A percentile compares a stretch with the other conserved stretches of the same genome.
Evolutionary conservation across 805 yeast genomes (phyloP).

Genomic region (Metschnikowia borealis): DNA sequence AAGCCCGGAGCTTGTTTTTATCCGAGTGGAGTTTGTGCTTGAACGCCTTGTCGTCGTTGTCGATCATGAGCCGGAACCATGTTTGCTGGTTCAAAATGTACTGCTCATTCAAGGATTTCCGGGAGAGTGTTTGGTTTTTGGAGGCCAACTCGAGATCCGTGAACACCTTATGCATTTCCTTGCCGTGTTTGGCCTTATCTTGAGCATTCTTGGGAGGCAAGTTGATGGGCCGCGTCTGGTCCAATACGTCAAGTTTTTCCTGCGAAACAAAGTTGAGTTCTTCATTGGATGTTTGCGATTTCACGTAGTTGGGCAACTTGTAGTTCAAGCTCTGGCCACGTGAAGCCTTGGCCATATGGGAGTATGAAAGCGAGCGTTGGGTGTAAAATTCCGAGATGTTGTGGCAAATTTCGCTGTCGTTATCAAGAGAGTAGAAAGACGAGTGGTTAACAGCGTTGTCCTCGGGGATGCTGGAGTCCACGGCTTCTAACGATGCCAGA

Average conservation of each 20-base stretch:
- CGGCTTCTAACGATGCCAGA: background rate
- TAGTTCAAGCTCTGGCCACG: conserved; percentile 33
- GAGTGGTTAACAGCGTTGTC: conserved; percentile 11
- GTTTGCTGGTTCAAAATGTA: conserved; percentile 22
- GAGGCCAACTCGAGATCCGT: conserved; percentile 34
- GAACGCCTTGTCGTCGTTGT: conserved; percentile 22
- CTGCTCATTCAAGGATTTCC: conserved; percentile 19
- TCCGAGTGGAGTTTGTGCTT: conserved; percentile 24
- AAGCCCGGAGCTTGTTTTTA: conserved; percentile 28
- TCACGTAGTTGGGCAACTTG: conserved; percentile 36
- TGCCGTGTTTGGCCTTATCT: conserved; percentile 55
- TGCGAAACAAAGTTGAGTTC: conserved; percentile 46
- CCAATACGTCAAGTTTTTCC: conserved; percentile 51
- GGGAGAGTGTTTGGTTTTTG: conserved; percentile 20
- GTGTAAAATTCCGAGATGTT: conserved; percentile 36
- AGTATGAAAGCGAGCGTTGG: conserved; percentile 32
- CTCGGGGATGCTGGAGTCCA: conserved; percentile 7
- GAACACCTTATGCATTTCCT: conserved; percentile 47
- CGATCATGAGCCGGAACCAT: conserved; percentile 25
- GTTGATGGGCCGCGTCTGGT: conserved; percentile 68
- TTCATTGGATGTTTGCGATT: conserved; percentile 31
- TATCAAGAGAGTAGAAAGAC: conserved; percentile 16
- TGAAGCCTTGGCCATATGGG: conserved; percentile 28
- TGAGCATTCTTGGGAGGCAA: conserved; percentile 58
- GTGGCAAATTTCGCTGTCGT: conserved; percentile 32